phyloP scores from a whole-genome alignment of 768 basidiomycete species.

The Amanita molliuscula region DNA sequence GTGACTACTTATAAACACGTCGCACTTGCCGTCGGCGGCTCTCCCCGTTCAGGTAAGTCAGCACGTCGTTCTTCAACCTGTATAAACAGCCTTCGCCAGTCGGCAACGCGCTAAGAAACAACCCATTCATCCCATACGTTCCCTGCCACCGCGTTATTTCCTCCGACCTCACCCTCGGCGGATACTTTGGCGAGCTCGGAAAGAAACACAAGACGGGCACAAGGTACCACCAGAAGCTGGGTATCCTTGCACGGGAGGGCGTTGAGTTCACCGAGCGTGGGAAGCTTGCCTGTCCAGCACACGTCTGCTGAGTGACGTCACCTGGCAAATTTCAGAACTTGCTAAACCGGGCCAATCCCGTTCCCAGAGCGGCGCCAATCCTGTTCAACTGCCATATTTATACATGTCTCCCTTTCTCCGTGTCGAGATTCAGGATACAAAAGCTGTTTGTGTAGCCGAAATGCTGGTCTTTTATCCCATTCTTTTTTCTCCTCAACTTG shows the following conservation, averaged over 20 bases:
- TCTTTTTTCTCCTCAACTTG: background rate
- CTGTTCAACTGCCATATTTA: background rate
- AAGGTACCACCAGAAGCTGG: constrained; percentile 35
- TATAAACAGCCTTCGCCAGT: constrained; percentile 23
- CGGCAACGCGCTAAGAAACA: constrained; percentile 51
- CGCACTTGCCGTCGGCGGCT: constrained; percentile 41
- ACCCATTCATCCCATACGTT: constrained; percentile 57
- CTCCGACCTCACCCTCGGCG: constrained; percentile 48
- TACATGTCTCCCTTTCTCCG: no score
- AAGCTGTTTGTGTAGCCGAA: background rate
- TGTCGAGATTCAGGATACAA: background rate
- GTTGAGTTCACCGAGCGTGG: constrained; percentile 38
- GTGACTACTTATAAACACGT: constrained; percentile 51
- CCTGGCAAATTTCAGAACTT: background rate
- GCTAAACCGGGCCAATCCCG: background rate
- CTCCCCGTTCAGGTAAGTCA: constrained; percentile 54
- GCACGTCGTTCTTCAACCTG: background rate
- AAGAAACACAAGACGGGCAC: constrained; percentile 29
- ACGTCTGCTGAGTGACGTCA: constrained; percentile 12
- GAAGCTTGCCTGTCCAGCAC: constrained; percentile 18
- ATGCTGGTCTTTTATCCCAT: background rate
- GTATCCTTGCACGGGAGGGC: constrained; percentile 41
- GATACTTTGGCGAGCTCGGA: constrained; percentile 56
- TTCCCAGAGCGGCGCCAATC: background rate
- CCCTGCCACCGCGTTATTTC: constrained; percentile 68